Conservation (phyloP, 176 grass and related monocot species). For the Oryza longistaminata region DNA sequence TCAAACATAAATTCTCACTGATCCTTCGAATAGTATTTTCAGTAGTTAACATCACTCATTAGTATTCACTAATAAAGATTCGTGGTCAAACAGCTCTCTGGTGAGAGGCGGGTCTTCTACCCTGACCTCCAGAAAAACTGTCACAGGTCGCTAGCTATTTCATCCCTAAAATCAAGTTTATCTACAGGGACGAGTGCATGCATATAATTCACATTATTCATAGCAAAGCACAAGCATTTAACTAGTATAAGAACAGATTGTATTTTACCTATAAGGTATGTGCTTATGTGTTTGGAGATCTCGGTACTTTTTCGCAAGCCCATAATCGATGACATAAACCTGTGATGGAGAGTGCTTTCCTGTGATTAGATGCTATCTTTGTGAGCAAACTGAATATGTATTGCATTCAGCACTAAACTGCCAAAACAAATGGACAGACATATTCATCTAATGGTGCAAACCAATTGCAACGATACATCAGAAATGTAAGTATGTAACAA, state of each 20-base stretch:
- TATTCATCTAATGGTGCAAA: background rate
- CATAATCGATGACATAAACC: slow-evolving; percentile 65
- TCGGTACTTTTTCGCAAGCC: slow-evolving; percentile 58
- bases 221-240: too few relatives aligned
- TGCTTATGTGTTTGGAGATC: slow-evolving; percentile 66
- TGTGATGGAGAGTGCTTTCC: slow-evolving; percentile 14
- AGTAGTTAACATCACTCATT: background rate
- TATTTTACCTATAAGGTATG: slow-evolving; percentile 66
- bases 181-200: too few relatives aligned
- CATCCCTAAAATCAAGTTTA: too few relatives aligned
- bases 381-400: background rate
- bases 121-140: too few relatives aligned
- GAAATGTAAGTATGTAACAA: slow-evolving; percentile 2
- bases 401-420: background rate
- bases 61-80: background rate
- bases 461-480: slow-evolving; percentile 2
- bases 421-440: background rate
- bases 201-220: too few relatives aligned
- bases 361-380: slow-evolving; percentile 21
- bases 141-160: too few relatives aligned
- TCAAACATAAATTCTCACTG: background rate
- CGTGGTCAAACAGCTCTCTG: background rate
- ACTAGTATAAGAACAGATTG: background rate
- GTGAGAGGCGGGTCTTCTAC: too few relatives aligned
- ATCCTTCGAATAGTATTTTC: background rate